Conservation (phyloP, 306 rosid genomes). For the cucumber (Cucumis sativus) region Cucumber_9930_V3 NC_026658.2:17406001-17406500, state of each 20-base stretch:
- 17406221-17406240: background rate
- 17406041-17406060: background rate
- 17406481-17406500: too few species aligned
- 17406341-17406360: background rate
- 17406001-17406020: conserved; percentile 91
- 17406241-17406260: too few species aligned
- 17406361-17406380: too few species aligned
- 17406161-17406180: conserved; percentile 41
- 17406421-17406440: too few species aligned
- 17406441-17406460: too few species aligned
- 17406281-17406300: conserved; percentile 15
- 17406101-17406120: conserved; percentile 20
- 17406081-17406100: too few species aligned
- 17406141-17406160: conserved; percentile 57
- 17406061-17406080: too few species aligned
- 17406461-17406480: too few species aligned
- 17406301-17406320: conserved; percentile 28
- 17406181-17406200: conserved; percentile 47
- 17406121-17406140: conserved; percentile 36
- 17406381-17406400: too few species aligned
- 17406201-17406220: conserved; percentile 5
- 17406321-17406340: background rate
- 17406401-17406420: too few species aligned
- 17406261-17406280: background rate
- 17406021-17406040: conserved; percentile 67